Evolutionary conservation across 2,329 filamentous ascomycete genomes (phyloP).

Genomic region (Colletotrichum viniferum): DNA sequence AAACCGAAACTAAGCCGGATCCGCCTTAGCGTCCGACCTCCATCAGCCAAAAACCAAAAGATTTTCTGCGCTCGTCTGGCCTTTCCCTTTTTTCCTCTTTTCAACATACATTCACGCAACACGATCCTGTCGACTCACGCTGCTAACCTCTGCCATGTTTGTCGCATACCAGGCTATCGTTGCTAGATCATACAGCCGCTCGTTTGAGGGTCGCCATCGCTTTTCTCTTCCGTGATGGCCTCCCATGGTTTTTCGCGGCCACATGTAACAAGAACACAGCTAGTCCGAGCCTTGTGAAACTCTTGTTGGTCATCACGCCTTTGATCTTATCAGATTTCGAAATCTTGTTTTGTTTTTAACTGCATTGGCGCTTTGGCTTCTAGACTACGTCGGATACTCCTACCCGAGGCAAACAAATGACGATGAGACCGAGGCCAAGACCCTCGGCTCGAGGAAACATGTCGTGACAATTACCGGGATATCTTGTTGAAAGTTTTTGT

Average conservation of each 20-base stretch:
- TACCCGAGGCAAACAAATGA: background rate
- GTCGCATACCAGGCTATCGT: slow-evolving; percentile 14
- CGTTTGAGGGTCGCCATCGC: slow-evolving; percentile 44
- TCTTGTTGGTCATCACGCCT: background rate
- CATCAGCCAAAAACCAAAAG: background rate
- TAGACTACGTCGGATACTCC: background rate
- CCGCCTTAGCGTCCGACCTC: background rate
- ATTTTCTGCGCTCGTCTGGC: slow-evolving; percentile 3
- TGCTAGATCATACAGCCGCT: slow-evolving; percentile 22
- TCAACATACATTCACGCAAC: slow-evolving; percentile 17
- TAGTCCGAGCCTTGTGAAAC: background rate
- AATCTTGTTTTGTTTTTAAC: background rate
- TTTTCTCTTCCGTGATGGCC: slow-evolving; percentile 40
- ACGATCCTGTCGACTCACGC: slow-evolving; percentile 17
- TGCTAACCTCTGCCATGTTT: slow-evolving; percentile 13
- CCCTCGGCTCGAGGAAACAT: background rate
- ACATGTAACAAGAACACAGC: slow-evolving; percentile 30
- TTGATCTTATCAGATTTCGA: background rate
- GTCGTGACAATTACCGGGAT: background rate
- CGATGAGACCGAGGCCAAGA: background rate
- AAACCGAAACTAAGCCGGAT: slow-evolving; percentile 1
- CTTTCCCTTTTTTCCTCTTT: background rate
- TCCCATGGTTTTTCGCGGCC: slow-evolving; percentile 49
- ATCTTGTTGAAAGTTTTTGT: slow-evolving; percentile 14
- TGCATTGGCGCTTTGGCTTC: background rate